Evolutionary conservation across 148 eudicot species (phyloP).

Genomic region (Dysphania ambrosioides): DNA sequence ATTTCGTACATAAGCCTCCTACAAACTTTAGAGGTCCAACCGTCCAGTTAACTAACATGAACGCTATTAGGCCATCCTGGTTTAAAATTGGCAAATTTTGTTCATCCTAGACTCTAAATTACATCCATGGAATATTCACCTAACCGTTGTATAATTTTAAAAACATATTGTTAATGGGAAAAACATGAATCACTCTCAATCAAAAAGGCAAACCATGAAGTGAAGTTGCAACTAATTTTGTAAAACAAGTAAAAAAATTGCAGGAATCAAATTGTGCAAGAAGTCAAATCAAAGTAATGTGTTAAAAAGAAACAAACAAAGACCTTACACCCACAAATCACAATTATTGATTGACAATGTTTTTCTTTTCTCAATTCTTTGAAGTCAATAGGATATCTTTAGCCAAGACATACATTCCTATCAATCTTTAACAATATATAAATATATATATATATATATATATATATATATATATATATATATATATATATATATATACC

Average conservation of each 20-base stretch:
- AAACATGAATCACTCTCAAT: neutral
- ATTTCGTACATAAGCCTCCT: neutral
- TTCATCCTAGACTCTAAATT: neutral
- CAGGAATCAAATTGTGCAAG: neutral
- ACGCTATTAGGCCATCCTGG: neutral
- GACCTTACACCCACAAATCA: neutral
- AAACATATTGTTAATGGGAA: neutral
- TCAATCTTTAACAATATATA: too few species aligned
- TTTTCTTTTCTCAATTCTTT: neutral
- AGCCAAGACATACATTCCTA: conserved; percentile 15
- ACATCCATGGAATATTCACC: conserved; percentile 15
- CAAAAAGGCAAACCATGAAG: neutral
- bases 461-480: too few species aligned
- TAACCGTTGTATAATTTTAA: neutral
- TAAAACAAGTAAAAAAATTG: neutral
- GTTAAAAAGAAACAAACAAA: conserved; percentile 6
- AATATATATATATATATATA: too few species aligned
- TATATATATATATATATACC: conserved; percentile 9
- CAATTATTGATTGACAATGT: conserved; percentile 12
- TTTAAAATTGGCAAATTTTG: neutral
- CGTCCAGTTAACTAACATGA: neutral
- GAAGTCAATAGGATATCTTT: conserved; percentile 9
- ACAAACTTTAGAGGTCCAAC: neutral
- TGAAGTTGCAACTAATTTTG: neutral
- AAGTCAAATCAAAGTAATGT: conserved; percentile 17